phyloP scores from a whole-genome alignment of 805 yeast species.

The Hanseniaspora vineae region DNA sequence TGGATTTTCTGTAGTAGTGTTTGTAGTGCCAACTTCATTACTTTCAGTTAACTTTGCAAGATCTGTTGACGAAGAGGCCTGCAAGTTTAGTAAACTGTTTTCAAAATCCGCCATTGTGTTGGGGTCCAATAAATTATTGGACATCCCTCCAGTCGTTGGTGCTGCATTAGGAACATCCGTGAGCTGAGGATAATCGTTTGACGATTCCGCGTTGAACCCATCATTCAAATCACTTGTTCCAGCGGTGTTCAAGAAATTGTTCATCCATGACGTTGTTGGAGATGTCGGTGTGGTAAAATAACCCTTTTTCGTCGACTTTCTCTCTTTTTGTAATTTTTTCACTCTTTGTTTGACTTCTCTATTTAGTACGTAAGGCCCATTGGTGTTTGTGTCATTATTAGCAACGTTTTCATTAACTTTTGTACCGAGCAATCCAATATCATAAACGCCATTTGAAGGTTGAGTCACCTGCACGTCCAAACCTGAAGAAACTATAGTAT shows the following conservation, averaged over 20 bases:
- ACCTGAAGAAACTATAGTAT: too few relatives aligned
- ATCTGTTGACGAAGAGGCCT: not conserved
- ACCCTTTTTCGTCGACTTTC: constrained; percentile 3
- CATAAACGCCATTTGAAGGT: too few relatives aligned
- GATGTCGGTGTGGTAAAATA: constrained; percentile 6
- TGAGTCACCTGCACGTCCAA: too few relatives aligned
- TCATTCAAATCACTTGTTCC: not conserved
- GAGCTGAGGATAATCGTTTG: not conserved
- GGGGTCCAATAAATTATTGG: constrained; percentile 3
- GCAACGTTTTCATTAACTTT: not conserved
- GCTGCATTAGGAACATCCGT: not conserved
- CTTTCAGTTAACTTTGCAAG: not conserved
- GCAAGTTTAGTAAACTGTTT: constrained; percentile 2
- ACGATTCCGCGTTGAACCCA: not conserved
- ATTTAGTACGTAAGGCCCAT: not conserved
- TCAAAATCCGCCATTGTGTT: constrained; percentile 3
- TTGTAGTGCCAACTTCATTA: not conserved
- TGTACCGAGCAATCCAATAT: too few relatives aligned
- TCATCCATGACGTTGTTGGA: constrained; percentile 6
- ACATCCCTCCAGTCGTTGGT: not conserved
- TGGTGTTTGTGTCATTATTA: not conserved
- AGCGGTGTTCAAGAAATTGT: constrained; percentile 1
- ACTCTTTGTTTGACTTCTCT: not conserved
- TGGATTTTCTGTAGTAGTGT: not conserved
- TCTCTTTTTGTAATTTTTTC: not conserved